These are phyloP conservation scores for Crithidia brevicula DNA, from an alignment of 208 protist species.

Conservation along the genomic window DNA sequence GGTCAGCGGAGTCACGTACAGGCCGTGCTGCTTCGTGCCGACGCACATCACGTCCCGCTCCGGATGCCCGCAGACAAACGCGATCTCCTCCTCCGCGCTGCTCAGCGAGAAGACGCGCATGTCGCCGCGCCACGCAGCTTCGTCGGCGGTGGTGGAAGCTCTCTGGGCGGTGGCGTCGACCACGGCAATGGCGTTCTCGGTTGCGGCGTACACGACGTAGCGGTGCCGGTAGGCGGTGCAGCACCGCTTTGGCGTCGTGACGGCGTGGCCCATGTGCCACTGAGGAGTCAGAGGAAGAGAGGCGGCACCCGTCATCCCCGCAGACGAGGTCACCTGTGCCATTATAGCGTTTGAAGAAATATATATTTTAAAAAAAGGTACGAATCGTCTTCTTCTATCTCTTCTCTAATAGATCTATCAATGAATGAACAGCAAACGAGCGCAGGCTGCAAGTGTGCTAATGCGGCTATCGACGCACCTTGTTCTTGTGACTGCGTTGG, in stretches of 20 bases:
- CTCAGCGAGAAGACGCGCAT: constrained; percentile 29
- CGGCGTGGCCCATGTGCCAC: constrained; percentile 32
- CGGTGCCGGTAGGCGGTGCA: constrained; percentile 28
- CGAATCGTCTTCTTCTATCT: too few relatives aligned
- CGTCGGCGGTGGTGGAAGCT: background rate
- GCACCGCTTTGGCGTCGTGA: constrained; percentile 12
- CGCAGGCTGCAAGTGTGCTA: too few relatives aligned
- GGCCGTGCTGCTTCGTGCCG: constrained; percentile 64
- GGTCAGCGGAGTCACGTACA: constrained; percentile 67
- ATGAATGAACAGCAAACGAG: too few relatives aligned
- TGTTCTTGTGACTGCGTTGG: too few relatives aligned
- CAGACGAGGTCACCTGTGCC: background rate
- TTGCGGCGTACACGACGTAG: constrained; percentile 34
- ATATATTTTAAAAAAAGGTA: too few relatives aligned
- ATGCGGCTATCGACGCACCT: too few relatives aligned
- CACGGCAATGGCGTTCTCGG: constrained; percentile 14
- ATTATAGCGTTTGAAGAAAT: too few relatives aligned
- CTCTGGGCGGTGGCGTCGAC: constrained; percentile 7
- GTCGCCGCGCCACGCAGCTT: constrained; percentile 9
- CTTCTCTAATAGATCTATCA: too few relatives aligned
- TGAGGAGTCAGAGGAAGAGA: constrained; percentile 2
- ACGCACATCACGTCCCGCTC: constrained; percentile 58
- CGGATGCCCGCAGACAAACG: constrained; percentile 65
- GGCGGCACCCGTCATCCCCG: background rate
- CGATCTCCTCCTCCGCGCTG: constrained; percentile 38